A percentile compares a stretch with the other conserved stretches of the same genome.
Conservation (phyloP, 257 asterid genomes). For the Jacaranda mimosifolia region DNA sequence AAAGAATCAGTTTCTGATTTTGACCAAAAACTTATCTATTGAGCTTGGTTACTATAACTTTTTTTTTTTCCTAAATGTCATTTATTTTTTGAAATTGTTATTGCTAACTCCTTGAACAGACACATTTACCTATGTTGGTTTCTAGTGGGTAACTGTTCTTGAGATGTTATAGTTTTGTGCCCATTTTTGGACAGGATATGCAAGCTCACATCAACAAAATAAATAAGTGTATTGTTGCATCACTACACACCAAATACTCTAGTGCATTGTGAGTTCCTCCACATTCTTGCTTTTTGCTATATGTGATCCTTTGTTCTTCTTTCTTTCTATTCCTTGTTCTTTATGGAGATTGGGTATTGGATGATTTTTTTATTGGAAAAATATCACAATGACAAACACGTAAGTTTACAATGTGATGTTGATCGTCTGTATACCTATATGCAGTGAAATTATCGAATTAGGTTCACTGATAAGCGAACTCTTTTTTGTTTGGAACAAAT, state of each 20-base stretch:
- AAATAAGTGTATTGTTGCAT: slow-evolving; percentile 87
- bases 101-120: no score
- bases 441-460: no score
- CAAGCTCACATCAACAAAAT: slow-evolving; percentile 93
- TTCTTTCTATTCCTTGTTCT: slow-evolving; percentile 3
- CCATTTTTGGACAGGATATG: slow-evolving; percentile 70
- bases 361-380: slow-evolving; percentile 17
- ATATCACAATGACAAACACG: no score
- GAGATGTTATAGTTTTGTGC: slow-evolving; percentile 32
- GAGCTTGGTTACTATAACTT: no score
- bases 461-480: no score
- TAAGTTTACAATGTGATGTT: no score
- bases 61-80: slow-evolving; percentile 23
- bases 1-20: not conserved
- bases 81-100: slow-evolving; percentile 5
- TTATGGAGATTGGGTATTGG: not conserved
- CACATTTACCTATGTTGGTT: slow-evolving; percentile 31
- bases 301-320: slow-evolving; percentile 2
- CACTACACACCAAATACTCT: slow-evolving; percentile 83
- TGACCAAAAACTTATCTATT: slow-evolving; percentile 2
- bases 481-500: no score
- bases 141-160: slow-evolving; percentile 29
- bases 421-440: no score
- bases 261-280: slow-evolving; percentile 75
- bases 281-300: slow-evolving; percentile 19